Evolutionary conservation across 208 protist genomes (phyloP).

Genomic region (Perkinsela sp.): DNA sequence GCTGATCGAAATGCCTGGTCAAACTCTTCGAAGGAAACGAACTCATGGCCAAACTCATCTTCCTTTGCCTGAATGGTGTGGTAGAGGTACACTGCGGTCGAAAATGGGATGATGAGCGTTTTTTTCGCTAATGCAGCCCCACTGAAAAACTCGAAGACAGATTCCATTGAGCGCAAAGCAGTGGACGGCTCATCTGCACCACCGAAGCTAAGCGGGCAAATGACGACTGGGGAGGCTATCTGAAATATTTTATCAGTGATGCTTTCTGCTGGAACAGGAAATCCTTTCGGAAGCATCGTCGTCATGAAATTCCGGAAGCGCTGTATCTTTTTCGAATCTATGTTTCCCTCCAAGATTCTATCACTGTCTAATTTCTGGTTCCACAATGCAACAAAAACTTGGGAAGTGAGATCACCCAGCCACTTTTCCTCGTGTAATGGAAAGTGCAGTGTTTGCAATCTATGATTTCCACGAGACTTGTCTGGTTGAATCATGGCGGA

Average conservation of each 20-base stretch:
- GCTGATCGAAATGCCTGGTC: too few relatives aligned
- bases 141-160: not conserved
- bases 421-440: not conserved
- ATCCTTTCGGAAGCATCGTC: not conserved
- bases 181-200: not conserved
- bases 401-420: not conserved
- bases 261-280: not conserved
- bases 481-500: not conserved
- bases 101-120: not conserved
- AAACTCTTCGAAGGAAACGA: too few relatives aligned
- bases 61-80: not conserved
- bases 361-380: not conserved
- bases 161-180: not conserved
- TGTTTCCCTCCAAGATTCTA: not conserved
- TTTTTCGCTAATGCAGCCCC: not conserved
- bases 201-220: not conserved
- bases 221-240: not conserved
- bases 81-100: not conserved
- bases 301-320: not conserved
- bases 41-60: not conserved
- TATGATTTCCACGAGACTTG: not conserved
- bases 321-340: not conserved
- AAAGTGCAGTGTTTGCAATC: not conserved
- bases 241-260: not conserved
- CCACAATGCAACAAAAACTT: not conserved